These are phyloP conservation scores for Myxozyma nipponensis DNA, from an alignment of 805 yeast genomes.

Conservation along the genomic window DNA sequence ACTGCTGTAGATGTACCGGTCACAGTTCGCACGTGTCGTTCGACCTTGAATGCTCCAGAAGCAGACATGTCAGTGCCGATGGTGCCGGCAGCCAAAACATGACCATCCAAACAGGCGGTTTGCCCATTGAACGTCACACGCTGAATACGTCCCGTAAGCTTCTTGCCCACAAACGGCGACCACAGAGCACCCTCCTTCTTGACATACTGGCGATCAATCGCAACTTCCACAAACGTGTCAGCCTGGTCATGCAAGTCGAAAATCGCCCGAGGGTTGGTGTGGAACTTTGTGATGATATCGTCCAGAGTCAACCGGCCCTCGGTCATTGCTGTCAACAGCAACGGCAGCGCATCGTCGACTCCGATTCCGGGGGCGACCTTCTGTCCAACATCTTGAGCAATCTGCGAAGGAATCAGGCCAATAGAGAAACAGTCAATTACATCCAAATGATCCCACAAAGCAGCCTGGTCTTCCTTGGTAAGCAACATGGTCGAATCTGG, in stretches of 20 bases:
- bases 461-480: conserved; percentile 71
- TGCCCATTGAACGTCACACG: conserved; percentile 76
- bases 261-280: conserved; percentile 75
- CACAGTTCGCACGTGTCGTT: conserved; percentile 17
- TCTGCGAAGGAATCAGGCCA: conserved; percentile 70
- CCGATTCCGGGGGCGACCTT: conserved; percentile 69
- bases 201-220: conserved; percentile 61
- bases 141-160: conserved; percentile 77
- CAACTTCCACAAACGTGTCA: conserved; percentile 74
- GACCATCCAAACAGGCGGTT: conserved; percentile 83
- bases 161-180: conserved; percentile 53
- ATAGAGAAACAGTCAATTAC: conserved; percentile 82
- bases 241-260: conserved; percentile 75
- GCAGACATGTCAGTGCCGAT: conserved; percentile 57
- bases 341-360: conserved; percentile 73
- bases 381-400: conserved; percentile 63
- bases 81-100: conserved; percentile 55
- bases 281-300: conserved; percentile 68
- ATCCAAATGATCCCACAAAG: conserved; percentile 71
- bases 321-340: conserved; percentile 73
- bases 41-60: conserved; percentile 40
- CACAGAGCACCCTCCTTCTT: conserved; percentile 37
- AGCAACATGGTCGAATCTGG: conserved; percentile 73
- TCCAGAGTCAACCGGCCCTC: conserved; percentile 66
- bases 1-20: conserved; percentile 31